A percentile compares a stretch with the other conserved stretches of the same genome.
These are phyloP conservation scores for Pestalotiopsis sp. DNA, from an alignment of 2,329 filamentous ascomycete genomes.

Conservation along the genomic window DNA sequence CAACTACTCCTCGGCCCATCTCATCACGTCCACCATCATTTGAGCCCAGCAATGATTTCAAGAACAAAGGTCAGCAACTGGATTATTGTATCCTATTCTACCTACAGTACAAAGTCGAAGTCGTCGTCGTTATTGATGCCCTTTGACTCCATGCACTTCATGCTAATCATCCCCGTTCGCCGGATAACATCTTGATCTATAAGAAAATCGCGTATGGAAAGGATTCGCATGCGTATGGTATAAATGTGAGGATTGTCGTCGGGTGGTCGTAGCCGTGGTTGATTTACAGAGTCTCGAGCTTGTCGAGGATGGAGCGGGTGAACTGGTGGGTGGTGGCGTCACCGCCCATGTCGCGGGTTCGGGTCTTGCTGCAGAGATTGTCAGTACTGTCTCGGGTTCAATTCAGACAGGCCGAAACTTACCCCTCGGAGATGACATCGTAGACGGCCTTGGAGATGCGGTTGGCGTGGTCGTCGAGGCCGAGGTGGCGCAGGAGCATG, in stretches of 20 bases:
- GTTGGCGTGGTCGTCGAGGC: slow-evolving; percentile 97
- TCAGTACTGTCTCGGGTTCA: slow-evolving; percentile 38
- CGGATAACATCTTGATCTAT: slow-evolving; percentile 27
- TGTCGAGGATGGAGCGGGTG: slow-evolving; percentile 88
- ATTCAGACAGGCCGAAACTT: slow-evolving; percentile 42
- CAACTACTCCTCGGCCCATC: background rate
- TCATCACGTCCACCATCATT: background rate
- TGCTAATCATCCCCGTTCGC: slow-evolving; percentile 27
- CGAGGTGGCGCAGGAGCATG: slow-evolving; percentile 97
- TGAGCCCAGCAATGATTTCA: background rate
- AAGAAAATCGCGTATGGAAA: slow-evolving; percentile 19
- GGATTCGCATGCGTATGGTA: slow-evolving; percentile 21
- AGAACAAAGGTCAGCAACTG: background rate
- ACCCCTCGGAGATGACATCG: slow-evolving; percentile 85
- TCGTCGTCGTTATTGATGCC: slow-evolving; percentile 25
- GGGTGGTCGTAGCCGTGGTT: slow-evolving; percentile 27
- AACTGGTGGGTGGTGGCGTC: slow-evolving; percentile 89
- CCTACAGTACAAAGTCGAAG: slow-evolving; percentile 30
- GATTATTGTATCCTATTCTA: slow-evolving; percentile 25
- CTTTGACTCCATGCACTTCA: slow-evolving; percentile 32
- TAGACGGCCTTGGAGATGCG: slow-evolving; percentile 88
- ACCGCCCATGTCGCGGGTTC: slow-evolving; percentile 97
- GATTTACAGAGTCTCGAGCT: slow-evolving; percentile 81
- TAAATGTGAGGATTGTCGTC: slow-evolving; percentile 20
- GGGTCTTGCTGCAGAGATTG: slow-evolving; percentile 65